Evolutionary conservation across 345 rosid species (phyloP).

Genomic region (Angophora floribunda): DNA sequence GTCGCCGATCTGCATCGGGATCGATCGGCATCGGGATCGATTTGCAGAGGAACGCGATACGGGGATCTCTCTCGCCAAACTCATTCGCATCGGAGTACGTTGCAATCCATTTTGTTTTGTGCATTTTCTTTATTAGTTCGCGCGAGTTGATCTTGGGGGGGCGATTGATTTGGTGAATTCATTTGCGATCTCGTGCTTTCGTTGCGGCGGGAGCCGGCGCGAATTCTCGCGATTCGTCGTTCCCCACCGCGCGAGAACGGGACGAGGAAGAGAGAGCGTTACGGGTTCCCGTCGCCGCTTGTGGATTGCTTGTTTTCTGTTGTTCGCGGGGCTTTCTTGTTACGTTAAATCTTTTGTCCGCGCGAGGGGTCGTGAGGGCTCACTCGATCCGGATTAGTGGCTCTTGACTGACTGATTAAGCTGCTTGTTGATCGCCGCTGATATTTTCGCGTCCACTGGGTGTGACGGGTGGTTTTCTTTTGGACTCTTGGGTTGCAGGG

Average conservation of each 20-base stretch:
- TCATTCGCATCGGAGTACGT: background rate
- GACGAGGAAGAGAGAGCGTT: background rate
- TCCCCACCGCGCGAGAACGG: background rate
- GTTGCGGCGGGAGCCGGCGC: background rate
- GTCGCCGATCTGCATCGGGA: background rate
- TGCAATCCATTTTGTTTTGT: background rate
- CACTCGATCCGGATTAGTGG: background rate
- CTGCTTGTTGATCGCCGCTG: background rate
- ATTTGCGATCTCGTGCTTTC: background rate
- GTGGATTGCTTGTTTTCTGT: background rate
- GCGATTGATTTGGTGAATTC: background rate
- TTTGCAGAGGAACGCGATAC: background rate
- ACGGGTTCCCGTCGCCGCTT: background rate
- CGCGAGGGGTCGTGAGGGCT: background rate
- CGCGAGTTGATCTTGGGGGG: background rate
- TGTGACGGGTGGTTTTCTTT: background rate
- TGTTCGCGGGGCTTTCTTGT: background rate
- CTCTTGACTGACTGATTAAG: background rate
- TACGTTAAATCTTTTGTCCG: background rate
- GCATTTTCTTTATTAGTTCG: background rate
- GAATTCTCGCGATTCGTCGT: background rate
- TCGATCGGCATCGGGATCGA: background rate
- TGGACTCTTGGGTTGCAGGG: background rate
- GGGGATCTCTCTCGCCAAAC: background rate
- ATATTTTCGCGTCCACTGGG: background rate